Evolutionary conservation across 306 rosid genomes (phyloP).

Genomic region (Senna tora): DNA sequence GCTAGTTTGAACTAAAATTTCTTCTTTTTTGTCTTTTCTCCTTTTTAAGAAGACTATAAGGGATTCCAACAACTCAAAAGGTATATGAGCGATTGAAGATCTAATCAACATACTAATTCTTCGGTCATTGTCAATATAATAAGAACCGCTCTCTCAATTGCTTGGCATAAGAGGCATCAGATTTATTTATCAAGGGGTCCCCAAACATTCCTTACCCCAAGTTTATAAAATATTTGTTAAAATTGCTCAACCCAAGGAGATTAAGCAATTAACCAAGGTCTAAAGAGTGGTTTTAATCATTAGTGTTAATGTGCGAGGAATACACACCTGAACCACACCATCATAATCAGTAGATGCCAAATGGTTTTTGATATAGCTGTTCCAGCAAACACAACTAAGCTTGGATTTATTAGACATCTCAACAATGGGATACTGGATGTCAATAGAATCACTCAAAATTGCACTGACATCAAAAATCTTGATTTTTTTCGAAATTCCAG

Average conservation of each 20-base stretch:
- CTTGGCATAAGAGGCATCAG: neutral
- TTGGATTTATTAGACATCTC: conserved; percentile 86
- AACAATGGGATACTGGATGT: conserved; percentile 78
- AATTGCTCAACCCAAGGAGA: neutral
- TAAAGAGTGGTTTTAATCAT: conserved; percentile 15
- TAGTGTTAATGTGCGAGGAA: conserved; percentile 27
- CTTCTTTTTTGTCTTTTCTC: neutral
- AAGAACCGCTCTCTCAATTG: neutral
- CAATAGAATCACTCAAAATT: conserved; percentile 61
- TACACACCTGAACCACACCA: conserved; percentile 88
- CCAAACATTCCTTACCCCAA: neutral
- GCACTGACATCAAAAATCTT: conserved; percentile 81
- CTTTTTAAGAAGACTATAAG: neutral
- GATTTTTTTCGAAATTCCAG: conserved; percentile 90
- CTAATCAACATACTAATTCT: neutral
- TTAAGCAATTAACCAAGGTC: neutral
- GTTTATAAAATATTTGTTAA: neutral
- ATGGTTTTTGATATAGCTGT: conserved; percentile 79
- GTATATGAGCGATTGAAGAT: neutral
- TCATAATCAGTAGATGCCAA: conserved; percentile 93
- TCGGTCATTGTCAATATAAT: neutral
- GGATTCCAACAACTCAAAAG: neutral
- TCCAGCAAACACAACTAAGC: conserved; percentile 94
- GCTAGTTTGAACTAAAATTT: neutral
- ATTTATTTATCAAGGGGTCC: neutral